These are phyloP conservation scores for Nelumbo lutea DNA, from an alignment of 164 flowering plant genomes.

Conservation along the genomic window DNA sequence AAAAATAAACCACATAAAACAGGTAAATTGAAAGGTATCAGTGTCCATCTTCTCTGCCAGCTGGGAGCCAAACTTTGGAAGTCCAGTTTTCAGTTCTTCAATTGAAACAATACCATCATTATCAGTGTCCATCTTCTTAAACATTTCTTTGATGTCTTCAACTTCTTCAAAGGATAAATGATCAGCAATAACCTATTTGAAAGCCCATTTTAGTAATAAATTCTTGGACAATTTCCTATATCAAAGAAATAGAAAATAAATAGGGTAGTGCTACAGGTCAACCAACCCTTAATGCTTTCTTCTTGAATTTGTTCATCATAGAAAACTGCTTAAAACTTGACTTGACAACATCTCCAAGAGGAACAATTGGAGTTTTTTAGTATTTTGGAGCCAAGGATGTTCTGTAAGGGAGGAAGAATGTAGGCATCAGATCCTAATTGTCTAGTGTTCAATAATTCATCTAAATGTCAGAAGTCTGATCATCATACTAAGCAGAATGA, in stretches of 20 bases:
- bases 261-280: background rate
- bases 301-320: constrained; percentile 41
- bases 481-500: no score
- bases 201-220: background rate
- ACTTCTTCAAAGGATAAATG: constrained; percentile 78
- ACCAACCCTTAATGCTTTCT: constrained; percentile 81
- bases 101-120: constrained; percentile 66
- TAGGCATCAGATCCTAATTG: background rate
- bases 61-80: constrained; percentile 55
- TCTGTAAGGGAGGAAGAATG: constrained; percentile 32
- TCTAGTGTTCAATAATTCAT: background rate
- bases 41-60: constrained; percentile 38
- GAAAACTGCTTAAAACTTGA: constrained; percentile 66
- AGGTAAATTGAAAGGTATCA: no score
- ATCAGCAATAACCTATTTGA: constrained; percentile 76
- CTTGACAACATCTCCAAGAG: constrained; percentile 57
- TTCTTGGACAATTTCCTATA: background rate
- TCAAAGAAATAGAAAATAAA: background rate
- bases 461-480: no score
- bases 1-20: no score
- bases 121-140: constrained; percentile 72
- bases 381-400: constrained; percentile 90
- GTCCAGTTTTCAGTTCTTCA: constrained; percentile 73
- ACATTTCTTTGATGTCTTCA: constrained; percentile 78
- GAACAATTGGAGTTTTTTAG: constrained; percentile 84